Conservation (phyloP, 2,329 filamentous ascomycete species). For the Venturia nashicola region DNA sequence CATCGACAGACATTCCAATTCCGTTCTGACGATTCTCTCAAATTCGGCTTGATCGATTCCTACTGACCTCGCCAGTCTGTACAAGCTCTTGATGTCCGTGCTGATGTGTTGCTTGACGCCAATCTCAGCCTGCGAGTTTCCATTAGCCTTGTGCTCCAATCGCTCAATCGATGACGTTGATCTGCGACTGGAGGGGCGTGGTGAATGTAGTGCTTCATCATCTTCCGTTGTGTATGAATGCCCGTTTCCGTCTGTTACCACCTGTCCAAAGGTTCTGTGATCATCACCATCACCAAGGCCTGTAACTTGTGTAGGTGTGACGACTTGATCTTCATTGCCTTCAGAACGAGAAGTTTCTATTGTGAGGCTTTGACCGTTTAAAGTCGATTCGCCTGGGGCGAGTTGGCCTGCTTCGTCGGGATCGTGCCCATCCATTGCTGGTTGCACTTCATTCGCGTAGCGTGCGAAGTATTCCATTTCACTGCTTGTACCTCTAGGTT, state of each 20-base stretch:
- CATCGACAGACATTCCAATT: conserved; percentile 57
- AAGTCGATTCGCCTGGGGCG: conserved; percentile 35
- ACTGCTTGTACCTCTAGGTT: conserved; percentile 24
- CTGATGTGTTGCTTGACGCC: conserved; percentile 70
- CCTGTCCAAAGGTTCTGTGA: too few species aligned
- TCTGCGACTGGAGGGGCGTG: conserved; percentile 32
- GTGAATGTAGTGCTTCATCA: conserved; percentile 22
- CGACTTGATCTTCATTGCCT: neutral
- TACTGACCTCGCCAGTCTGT: conserved; percentile 53
- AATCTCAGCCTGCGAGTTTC: conserved; percentile 53
- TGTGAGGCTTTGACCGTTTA: conserved; percentile 29
- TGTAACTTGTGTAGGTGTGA: neutral
- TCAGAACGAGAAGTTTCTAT: neutral
- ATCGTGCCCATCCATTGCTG: conserved; percentile 69
- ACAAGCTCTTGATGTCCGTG: conserved; percentile 66
- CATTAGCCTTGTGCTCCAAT: conserved; percentile 42
- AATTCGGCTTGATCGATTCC: conserved; percentile 69
- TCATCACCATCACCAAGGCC: neutral
- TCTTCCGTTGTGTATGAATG: neutral
- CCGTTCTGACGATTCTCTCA: conserved; percentile 55
- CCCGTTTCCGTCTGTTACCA: neutral
- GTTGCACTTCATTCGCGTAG: conserved; percentile 63
- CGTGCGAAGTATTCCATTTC: conserved; percentile 66
- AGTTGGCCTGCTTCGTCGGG: conserved; percentile 54
- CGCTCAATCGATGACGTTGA: conserved; percentile 42